Conservation (phyloP, 306 rosid species). For the Vachellia pachyceras region DNA sequence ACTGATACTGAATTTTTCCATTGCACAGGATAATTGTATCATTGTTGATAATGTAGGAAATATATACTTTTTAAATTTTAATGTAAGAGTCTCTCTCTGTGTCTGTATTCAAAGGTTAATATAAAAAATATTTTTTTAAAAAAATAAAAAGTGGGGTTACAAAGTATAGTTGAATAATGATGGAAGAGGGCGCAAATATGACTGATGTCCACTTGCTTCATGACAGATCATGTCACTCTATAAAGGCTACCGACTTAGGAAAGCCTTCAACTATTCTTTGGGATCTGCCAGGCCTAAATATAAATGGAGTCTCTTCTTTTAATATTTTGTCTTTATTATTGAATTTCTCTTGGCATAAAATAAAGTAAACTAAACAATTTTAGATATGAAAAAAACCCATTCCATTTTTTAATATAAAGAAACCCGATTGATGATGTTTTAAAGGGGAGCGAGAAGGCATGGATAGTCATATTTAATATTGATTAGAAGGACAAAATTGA, state of each 20-base stretch:
- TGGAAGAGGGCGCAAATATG: constrained; percentile 13
- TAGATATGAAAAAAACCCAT: neutral
- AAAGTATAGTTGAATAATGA: neutral
- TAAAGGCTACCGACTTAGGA: neutral
- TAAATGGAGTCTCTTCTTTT: constrained; percentile 3
- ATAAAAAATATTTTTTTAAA: neutral
- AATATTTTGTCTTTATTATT: neutral
- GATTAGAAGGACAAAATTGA: no score
- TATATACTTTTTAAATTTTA: neutral
- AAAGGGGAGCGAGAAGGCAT: no score
- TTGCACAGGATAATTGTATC: neutral
- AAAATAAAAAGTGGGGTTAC: neutral
- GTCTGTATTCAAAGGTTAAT: neutral
- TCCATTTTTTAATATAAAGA: no score
- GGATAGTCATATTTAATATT: no score
- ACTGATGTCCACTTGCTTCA: constrained; percentile 9
- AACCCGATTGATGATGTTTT: no score
- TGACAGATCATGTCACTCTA: neutral
- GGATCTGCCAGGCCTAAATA: neutral
- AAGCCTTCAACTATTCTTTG: neutral
- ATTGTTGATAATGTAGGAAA: neutral
- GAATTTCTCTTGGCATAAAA: neutral
- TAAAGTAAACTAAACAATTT: neutral
- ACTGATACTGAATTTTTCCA: neutral
- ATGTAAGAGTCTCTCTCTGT: neutral